phyloP scores from a whole-genome alignment of 2,329 filamentous ascomycete species.

The Epichloe brachyelytri region DNA sequence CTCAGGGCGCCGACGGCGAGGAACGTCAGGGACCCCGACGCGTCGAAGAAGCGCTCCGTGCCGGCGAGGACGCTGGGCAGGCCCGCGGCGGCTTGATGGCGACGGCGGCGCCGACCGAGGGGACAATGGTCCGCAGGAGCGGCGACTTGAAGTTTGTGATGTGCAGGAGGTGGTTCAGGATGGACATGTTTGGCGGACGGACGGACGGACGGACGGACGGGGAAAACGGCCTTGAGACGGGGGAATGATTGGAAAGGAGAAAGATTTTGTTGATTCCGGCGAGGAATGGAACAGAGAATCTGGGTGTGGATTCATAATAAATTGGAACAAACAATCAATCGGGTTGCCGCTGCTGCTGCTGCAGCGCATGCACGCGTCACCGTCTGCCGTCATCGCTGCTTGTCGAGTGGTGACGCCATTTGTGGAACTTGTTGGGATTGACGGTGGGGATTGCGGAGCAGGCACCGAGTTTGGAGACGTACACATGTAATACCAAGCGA shows the following conservation, averaged over 20 bases:
- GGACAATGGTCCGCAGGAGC: constrained; percentile 49
- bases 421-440: too few relatives aligned
- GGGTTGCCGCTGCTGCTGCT: not conserved
- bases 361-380: not conserved
- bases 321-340: too few relatives aligned
- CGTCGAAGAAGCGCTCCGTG: constrained; percentile 55
- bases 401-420: constrained; percentile 2
- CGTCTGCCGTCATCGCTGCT: not conserved
- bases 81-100: constrained; percentile 50
- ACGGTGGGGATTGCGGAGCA: too few relatives aligned
- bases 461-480: too few relatives aligned
- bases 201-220: too few relatives aligned
- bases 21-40: constrained; percentile 54
- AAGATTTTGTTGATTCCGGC: too few relatives aligned
- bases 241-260: too few relatives aligned
- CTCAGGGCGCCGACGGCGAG: constrained; percentile 50
- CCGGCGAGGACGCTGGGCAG: constrained; percentile 47
- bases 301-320: too few relatives aligned
- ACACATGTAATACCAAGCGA: too few relatives aligned
- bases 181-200: constrained; percentile 15
- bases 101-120: constrained; percentile 48
- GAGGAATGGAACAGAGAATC: too few relatives aligned
- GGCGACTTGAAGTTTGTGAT: constrained; percentile 48
- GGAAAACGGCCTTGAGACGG: too few relatives aligned
- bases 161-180: constrained; percentile 36